Percentiles rank a stretch among this genome's conserved stretches.
phyloP scores from a whole-genome alignment of 208 protist species.

The Zelonia costaricensis region DNA sequence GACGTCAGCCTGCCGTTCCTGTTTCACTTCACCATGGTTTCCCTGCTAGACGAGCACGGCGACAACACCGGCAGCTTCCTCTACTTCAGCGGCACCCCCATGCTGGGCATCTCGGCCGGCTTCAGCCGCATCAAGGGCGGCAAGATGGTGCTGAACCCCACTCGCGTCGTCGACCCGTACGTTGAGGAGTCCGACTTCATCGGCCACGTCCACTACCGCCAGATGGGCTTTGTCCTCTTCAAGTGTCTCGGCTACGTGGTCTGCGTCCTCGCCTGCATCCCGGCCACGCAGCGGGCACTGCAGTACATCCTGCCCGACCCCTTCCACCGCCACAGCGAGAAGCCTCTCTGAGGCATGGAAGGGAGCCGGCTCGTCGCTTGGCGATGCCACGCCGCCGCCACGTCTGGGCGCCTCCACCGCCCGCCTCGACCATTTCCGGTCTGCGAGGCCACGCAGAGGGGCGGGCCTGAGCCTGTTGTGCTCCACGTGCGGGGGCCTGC shows the following conservation, averaged over 20 bases:
- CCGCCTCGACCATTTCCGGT: no score
- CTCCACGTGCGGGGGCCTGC: no score
- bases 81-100: conserved; percentile 86
- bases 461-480: no score
- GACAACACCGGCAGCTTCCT: conserved; percentile 78
- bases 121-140: conserved; percentile 58
- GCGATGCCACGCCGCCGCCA: no score
- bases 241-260: conserved; percentile 60
- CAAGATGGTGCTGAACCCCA: conserved; percentile 75
- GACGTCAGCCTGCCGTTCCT: conserved; percentile 83
- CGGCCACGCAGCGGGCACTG: conserved; percentile 59
- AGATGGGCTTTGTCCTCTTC: conserved; percentile 76
- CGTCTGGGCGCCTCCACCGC: no score
- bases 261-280: conserved; percentile 73
- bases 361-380: no score
- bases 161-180: conserved; percentile 63
- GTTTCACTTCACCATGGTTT: conserved; percentile 84
- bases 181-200: conserved; percentile 70
- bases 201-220: conserved; percentile 72
- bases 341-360: no score
- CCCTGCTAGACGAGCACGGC: conserved; percentile 80
- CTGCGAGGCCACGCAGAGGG: no score
- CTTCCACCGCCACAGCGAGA: conserved; percentile 76
- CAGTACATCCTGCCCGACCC: conserved; percentile 70
- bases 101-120: conserved; percentile 72